A percentile compares a stretch with the other conserved stretches of the same genome.
Conservation (phyloP, 2,329 filamentous ascomycete species). For the Fusarium temperatum region DNA sequence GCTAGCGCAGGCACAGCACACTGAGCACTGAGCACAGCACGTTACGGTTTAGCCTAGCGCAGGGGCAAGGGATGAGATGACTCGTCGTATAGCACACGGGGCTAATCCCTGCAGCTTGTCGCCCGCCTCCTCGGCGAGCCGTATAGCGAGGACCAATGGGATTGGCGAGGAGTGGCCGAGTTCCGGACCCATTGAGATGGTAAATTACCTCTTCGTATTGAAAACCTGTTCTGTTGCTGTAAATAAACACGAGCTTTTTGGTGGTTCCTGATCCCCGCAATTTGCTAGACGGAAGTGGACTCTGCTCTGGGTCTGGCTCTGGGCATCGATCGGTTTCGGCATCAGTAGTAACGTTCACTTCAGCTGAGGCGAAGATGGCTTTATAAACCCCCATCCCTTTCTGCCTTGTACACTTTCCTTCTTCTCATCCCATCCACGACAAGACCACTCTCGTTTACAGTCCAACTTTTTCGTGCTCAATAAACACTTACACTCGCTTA, state of each 20-base stretch:
- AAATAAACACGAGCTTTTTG: constrained; percentile 25
- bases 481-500: neutral
- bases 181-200: constrained; percentile 5
- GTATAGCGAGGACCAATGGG: neutral
- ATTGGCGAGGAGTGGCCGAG: neutral
- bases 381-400: constrained; percentile 4
- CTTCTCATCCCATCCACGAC: constrained; percentile 17
- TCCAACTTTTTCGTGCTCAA: neutral
- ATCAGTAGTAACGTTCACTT: neutral
- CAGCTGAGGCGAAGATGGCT: neutral
- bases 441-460: constrained; percentile 13
- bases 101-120: neutral
- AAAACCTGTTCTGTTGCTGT: constrained; percentile 7
- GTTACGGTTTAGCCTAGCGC: neutral
- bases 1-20: neutral
- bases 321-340: constrained; percentile 10
- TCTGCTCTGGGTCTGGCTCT: neutral
- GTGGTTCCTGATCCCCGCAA: constrained; percentile 6
- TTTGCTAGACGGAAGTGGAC: neutral
- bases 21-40: neutral
- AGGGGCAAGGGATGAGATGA: neutral
- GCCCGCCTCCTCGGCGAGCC: neutral
- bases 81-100: neutral
- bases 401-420: neutral
- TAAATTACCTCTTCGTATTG: constrained; percentile 22